Conservation (phyloP, 1,284 basidiomycete genomes). For the Irpex lacteus region DNA sequence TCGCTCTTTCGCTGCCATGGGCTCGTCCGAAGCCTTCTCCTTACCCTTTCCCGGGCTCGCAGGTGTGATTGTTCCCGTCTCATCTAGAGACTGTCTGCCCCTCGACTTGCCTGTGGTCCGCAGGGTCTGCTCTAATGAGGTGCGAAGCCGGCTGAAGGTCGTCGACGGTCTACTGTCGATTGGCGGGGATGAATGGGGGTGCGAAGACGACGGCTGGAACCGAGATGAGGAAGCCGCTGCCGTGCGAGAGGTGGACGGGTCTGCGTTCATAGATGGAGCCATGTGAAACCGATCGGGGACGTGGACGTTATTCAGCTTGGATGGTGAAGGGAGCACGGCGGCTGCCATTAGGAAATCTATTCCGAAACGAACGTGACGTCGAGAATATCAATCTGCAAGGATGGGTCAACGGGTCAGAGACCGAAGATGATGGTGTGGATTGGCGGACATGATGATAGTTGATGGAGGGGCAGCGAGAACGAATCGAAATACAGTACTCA, state of each 20-base stretch:
- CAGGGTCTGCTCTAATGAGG: slow-evolving; percentile 63
- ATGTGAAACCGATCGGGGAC: slow-evolving; percentile 46
- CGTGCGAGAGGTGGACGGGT: slow-evolving; percentile 30
- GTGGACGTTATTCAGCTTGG: slow-evolving; percentile 35
- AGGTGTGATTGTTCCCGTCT: slow-evolving; percentile 38
- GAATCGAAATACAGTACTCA: not conserved
- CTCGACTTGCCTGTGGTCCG: slow-evolving; percentile 59
- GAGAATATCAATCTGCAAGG: slow-evolving; percentile 1
- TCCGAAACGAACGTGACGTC: slow-evolving; percentile 2
- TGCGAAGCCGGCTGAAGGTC: slow-evolving; percentile 61
- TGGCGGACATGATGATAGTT: slow-evolving; percentile 2
- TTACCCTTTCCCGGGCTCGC: slow-evolving; percentile 40
- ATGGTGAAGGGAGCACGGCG: slow-evolving; percentile 38
- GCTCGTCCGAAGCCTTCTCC: slow-evolving; percentile 27
- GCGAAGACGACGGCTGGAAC: slow-evolving; percentile 21
- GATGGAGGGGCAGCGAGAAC: slow-evolving; percentile 1
- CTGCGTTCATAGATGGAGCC: slow-evolving; percentile 40
- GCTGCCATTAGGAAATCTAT: slow-evolving; percentile 38
- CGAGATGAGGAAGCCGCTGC: slow-evolving; percentile 43
- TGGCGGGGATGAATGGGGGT: slow-evolving; percentile 12
- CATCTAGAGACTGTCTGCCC: slow-evolving; percentile 41
- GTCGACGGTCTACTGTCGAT: slow-evolving; percentile 45
- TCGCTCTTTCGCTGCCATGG: slow-evolving; percentile 28
- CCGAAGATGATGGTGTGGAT: not conserved
- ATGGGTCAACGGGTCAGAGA: not conserved